These are phyloP conservation scores for Malus asiatica DNA, from an alignment of 306 rosid species.

Conservation along the genomic window DNA sequence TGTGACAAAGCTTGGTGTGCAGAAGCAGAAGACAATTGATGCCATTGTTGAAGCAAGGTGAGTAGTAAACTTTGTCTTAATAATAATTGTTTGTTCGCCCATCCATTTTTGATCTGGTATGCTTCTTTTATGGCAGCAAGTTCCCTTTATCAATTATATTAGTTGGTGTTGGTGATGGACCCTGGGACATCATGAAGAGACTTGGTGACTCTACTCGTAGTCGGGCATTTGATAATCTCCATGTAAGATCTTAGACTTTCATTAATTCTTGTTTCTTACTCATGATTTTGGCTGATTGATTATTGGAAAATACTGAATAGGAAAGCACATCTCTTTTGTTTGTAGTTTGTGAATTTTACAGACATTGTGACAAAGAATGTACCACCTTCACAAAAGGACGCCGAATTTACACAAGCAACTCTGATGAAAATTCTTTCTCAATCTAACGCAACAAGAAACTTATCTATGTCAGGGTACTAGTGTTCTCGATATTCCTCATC, in stretches of 20 bases:
- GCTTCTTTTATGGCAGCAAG: slow-evolving; percentile 45
- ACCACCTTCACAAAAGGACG: slow-evolving; percentile 56
- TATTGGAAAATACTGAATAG: slow-evolving; percentile 2
- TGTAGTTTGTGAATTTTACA: slow-evolving; percentile 79
- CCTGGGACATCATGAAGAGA: slow-evolving; percentile 94
- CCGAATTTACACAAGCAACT: slow-evolving; percentile 83
- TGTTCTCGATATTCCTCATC: slow-evolving; percentile 8
- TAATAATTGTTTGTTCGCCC: neutral
- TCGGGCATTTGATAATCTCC: slow-evolving; percentile 82
- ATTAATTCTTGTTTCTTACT: neutral
- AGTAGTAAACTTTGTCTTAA: slow-evolving; percentile 2
- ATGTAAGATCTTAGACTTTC: slow-evolving; percentile 33
- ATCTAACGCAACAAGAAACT: slow-evolving; percentile 80
- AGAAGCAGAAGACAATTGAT: slow-evolving; percentile 69
- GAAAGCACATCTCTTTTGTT: slow-evolving; percentile 8
- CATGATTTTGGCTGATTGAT: neutral
- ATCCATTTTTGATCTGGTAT: slow-evolving; percentile 13
- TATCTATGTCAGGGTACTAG: slow-evolving; percentile 58
- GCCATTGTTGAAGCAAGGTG: slow-evolving; percentile 86
- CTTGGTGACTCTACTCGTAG: slow-evolving; percentile 88
- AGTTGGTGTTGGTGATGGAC: slow-evolving; percentile 99
- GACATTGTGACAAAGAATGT: slow-evolving; percentile 72
- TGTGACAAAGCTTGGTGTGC: slow-evolving; percentile 62
- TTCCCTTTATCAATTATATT: slow-evolving; percentile 80
- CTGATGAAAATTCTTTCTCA: slow-evolving; percentile 95